Evolutionary conservation across 768 basidiomycete species (phyloP), one percentile per base, ranked within the genome.

Genomic region (Zangia roseola): DNA sequence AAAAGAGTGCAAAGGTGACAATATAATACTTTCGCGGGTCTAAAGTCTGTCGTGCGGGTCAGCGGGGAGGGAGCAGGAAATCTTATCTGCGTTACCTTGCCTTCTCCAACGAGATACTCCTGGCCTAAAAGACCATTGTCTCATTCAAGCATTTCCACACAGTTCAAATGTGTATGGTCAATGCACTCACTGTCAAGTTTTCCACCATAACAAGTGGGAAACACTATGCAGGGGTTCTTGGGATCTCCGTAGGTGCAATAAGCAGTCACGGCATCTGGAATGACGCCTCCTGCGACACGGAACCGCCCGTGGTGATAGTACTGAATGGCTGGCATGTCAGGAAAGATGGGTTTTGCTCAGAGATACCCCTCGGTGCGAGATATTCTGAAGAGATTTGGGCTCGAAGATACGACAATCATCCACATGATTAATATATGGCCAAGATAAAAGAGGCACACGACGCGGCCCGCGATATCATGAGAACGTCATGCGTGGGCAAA

Each of bases 221-320:
- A 81, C 14, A 83, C 77, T 26, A 82, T 72, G 57, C 79, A 82
- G 4, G 81, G 81, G 40, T 80, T 82, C 16, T 60, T 58, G 2
- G 73, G 70, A 53, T 78, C 63, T 14, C 81, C 81, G 51, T 80
- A 81, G 0, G 79, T 81, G 43, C 78, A 69, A 56, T 78, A 82
- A 17, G 81, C 81, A n/a, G 81, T 83, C 21, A 81, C 57, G 6
- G 81, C 80, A 48, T 81, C 73, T 4, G 81, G 80, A 17, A 83
- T 61, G 4, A 77, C 64, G 12, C 81, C 81, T 9, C 81, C 81
- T 45, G 74, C 61, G 31, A 81, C 74, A 16, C 59, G 68, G 57
- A 82, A 76, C 20, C 80, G 75, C 7, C 80, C 81, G 45, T 82
- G 81, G 53, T 74, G 75, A 52, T 80, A 74, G 59, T 73, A 75